A percentile compares a stretch with the other conserved stretches of the same genome.
Conservation (phyloP, 495 filamentous ascomycete genomes). For the Emericellopsis terricola region DNA sequence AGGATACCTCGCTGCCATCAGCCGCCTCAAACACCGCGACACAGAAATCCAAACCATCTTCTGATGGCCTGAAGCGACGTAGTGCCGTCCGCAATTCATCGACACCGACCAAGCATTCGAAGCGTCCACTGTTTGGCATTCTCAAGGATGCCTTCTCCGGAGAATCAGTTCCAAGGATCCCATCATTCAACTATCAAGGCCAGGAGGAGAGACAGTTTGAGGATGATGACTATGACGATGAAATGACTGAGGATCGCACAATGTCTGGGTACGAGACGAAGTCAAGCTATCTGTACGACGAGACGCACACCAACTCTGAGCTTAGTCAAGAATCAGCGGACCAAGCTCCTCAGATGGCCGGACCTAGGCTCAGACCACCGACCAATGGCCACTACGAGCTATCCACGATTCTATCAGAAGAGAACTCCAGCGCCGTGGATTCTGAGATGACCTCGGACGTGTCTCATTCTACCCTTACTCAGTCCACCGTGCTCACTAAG, state of each 20-base stretch:
- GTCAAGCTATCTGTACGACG: conserved; percentile 3
- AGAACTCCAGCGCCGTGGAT: conserved; percentile 33
- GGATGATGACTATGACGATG: conserved; percentile 14
- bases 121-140: conserved; percentile 24
- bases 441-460: conserved; percentile 23
- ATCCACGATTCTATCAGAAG: conserved; percentile 54
- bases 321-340: not conserved
- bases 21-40: not conserved
- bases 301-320: not conserved
- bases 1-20: not conserved
- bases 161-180: conserved; percentile 28
- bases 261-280: conserved; percentile 6
- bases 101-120: conserved; percentile 19
- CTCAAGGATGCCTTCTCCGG: conserved; percentile 37
- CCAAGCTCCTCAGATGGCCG: conserved; percentile 5
- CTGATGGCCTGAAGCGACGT: conserved; percentile 24
- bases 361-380: conserved; percentile 36
- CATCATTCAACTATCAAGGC: conserved; percentile 23
- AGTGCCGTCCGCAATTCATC: conserved; percentile 26
- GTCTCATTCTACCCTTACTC: conserved; percentile 31
- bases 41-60: conserved; percentile 11
- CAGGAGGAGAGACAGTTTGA: conserved; percentile 12
- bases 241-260: conserved; percentile 7
- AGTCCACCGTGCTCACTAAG: conserved; percentile 12
- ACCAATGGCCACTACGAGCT: conserved; percentile 46